A percentile compares a stretch with the other conserved stretches of the same genome.
These are phyloP conservation scores for Epithemia pelagica DNA, from an alignment of 108 stramenopile genomes.

Conservation along the genomic window DNA sequence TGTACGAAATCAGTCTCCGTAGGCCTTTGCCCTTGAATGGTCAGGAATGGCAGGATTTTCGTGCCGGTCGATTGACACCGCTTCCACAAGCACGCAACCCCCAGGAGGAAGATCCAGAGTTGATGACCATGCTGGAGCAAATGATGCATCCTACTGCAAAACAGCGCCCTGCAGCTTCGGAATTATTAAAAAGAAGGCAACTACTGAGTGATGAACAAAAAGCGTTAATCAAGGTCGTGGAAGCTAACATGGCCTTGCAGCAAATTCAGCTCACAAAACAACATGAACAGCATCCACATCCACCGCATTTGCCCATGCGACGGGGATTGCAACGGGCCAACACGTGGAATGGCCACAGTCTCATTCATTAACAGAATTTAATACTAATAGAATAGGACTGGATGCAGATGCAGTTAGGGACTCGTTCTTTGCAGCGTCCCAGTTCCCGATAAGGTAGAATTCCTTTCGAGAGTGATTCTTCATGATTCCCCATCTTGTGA, in stretches of 20 bases:
- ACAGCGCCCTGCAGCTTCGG: slow-evolving; percentile 63
- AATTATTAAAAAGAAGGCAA: slow-evolving; percentile 59
- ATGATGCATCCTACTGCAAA: slow-evolving; percentile 77
- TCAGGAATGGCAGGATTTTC: slow-evolving; percentile 86
- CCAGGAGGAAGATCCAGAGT: not conserved
- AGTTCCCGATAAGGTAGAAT: no score
- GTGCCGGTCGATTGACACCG: slow-evolving; percentile 55
- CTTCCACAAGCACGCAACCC: slow-evolving; percentile 27
- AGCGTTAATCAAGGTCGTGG: slow-evolving; percentile 64
- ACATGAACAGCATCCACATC: slow-evolving; percentile 15
- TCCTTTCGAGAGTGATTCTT: no score
- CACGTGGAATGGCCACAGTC: slow-evolving; percentile 37
- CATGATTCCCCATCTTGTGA: no score
- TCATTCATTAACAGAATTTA: not conserved
- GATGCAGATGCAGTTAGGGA: no score
- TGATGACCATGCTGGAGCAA: slow-evolving; percentile 36
- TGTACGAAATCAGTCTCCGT: slow-evolving; percentile 85
- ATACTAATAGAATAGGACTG: no score
- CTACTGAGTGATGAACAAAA: slow-evolving; percentile 86
- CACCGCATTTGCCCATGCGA: slow-evolving; percentile 7
- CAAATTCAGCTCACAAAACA: slow-evolving; percentile 24
- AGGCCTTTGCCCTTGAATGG: slow-evolving; percentile 73
- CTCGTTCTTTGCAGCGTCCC: no score
- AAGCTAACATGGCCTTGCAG: slow-evolving; percentile 56
- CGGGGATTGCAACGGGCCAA: slow-evolving; percentile 23